Evolutionary conservation across 1,139 yeast species (phyloP).

Genomic region (Magnusiomyces paraingens): DNA sequence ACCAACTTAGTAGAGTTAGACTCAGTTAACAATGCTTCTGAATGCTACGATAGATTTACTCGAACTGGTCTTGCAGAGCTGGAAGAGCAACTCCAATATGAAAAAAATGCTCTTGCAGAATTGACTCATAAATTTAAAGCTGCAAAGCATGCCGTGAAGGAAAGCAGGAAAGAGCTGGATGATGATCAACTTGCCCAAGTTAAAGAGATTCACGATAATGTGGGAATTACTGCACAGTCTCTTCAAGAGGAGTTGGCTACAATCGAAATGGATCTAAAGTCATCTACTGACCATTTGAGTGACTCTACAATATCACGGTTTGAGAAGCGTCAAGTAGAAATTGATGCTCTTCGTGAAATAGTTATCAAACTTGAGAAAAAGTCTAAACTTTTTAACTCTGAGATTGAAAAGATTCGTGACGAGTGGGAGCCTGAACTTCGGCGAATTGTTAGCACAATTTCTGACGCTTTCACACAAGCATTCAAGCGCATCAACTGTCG

Average conservation of each 20-base stretch:
- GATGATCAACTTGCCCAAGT: conserved; percentile 8
- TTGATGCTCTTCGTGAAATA: conserved; percentile 29
- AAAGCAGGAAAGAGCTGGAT: conserved; percentile 3
- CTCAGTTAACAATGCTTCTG: conserved; percentile 8
- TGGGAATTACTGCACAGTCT: conserved; percentile 7
- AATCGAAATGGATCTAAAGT: not conserved
- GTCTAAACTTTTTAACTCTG: conserved; percentile 30
- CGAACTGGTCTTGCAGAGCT: conserved; percentile 19
- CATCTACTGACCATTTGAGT: not conserved
- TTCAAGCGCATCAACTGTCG: conserved; percentile 76
- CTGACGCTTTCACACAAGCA: conserved; percentile 55
- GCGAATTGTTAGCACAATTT: conserved; percentile 46
- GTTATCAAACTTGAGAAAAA: conserved; percentile 28
- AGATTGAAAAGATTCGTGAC: conserved; percentile 38
- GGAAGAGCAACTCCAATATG: conserved; percentile 18
- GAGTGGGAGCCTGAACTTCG: conserved; percentile 58
- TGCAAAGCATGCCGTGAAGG: conserved; percentile 16
- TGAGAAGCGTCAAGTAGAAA: conserved; percentile 24
- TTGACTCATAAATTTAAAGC: conserved; percentile 19
- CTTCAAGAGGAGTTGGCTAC: conserved; percentile 1
- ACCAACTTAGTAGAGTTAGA: not conserved
- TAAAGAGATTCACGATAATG: conserved; percentile 8
- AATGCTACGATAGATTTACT: conserved; percentile 9
- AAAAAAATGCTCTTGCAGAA: conserved; percentile 19
- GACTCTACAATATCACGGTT: conserved; percentile 19